Evolutionary conservation across 1,284 basidiomycete species (phyloP), one percentile per base, ranked within the genome.

Genomic region (Pyrrhoderma noxium): DNA sequence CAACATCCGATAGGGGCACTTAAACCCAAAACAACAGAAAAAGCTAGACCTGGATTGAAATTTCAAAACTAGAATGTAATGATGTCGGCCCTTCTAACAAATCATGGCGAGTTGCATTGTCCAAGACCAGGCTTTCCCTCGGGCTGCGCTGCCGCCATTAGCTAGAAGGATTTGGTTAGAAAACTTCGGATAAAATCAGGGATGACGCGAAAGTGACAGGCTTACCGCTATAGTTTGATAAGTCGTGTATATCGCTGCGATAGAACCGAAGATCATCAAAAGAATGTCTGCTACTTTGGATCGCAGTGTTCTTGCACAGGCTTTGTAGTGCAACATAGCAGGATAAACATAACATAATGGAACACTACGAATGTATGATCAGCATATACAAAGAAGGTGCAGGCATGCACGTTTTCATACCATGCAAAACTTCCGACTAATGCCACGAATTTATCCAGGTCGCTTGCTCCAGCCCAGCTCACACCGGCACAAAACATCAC

Each of bases 371-470:
- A n/a, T 46, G 39, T 35, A 43, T 27, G 37, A 9, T 40, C 13
- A 31, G 8, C 3, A 21, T 35, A 11, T 31, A 31, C 27, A 35
- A 19, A 36, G 22, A 45, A 19, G 39, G 25, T 49, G 31, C 21
- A 45, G 43, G 59, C 27, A 52, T 35, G 31, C 18, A 23, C 23
- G 23, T n/a, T 16, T 38, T 74, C 88, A 60, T 58, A 93, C 92
- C 93, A 98, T 51, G 94, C 94, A 61, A 96, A 90, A 60, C 88
- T 88, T 18, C 95, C 95, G 53, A 99, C 80, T 59, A 99, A 80
- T 13, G 90, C 81, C 13, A 99, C 95, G 65, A 98, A 98, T 71
- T 98, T 98, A 73, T 99, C 96, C 49, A 99, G 70, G 68, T 97
- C 93, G 40, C 74, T 77, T 18, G 93, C 93, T 13, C 95, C 95